Evolutionary conservation across 192 early-diverging fungal genomes (phyloP).

Genomic region (Dimargaris cristalligena): DNA sequence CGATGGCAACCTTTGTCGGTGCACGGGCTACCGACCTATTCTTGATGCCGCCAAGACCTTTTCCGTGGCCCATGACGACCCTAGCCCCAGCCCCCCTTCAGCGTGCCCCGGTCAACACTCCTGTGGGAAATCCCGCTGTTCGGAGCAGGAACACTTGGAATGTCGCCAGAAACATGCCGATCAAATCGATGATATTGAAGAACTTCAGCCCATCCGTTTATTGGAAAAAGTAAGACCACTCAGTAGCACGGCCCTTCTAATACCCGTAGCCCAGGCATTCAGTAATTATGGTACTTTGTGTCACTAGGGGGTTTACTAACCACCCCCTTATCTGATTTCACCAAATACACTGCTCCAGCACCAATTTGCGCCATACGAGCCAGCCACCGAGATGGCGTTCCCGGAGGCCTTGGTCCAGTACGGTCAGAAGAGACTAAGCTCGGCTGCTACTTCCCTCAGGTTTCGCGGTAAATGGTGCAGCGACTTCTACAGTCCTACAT

Average conservation of each 20-base stretch:
- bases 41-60: conserved; percentile 66
- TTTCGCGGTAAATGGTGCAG: conserved; percentile 16
- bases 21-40: conserved; percentile 80
- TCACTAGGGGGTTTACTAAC: too few species aligned
- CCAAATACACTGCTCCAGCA: too few species aligned
- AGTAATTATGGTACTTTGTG: too few species aligned
- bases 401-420: conserved; percentile 45
- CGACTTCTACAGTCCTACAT: conserved; percentile 31
- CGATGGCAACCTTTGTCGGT: conserved; percentile 81
- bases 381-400: conserved; percentile 48
- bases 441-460: conserved; percentile 15
- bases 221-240: too few species aligned
- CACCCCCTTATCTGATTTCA: too few species aligned
- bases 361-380: conserved; percentile 43
- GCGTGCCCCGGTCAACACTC: neutral
- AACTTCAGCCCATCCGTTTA: conserved; percentile 18
- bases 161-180: neutral
- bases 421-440: conserved; percentile 8
- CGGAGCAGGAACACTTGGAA: neutral
- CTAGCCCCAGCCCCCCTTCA: conserved; percentile 6
- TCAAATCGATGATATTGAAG: neutral
- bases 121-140: neutral
- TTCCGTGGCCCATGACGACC: conserved; percentile 17
- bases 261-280: too few species aligned
- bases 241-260: too few species aligned